Evolutionary conservation across 1,139 yeast genomes (phyloP).

Genomic region (Candida glucosophila): DNA sequence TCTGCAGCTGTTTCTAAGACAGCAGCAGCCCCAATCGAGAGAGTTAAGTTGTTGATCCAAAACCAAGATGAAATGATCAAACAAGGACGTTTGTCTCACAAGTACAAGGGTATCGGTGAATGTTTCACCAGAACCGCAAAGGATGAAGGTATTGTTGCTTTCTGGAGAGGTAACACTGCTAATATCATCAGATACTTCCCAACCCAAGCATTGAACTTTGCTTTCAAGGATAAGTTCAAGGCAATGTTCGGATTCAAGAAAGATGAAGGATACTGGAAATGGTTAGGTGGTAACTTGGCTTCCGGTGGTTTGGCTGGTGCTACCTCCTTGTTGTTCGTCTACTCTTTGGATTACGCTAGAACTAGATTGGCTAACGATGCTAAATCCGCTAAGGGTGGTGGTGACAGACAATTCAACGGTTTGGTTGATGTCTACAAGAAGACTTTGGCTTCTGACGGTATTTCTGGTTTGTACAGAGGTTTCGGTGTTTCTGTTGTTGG

Average conservation of each 20-base stretch:
- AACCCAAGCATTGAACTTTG: slow-evolving; percentile 47
- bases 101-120: slow-evolving; percentile 42
- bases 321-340: slow-evolving; percentile 46
- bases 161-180: slow-evolving; percentile 54
- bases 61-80: slow-evolving; percentile 48
- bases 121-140: slow-evolving; percentile 48
- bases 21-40: slow-evolving; percentile 49
- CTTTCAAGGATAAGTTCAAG: slow-evolving; percentile 47
- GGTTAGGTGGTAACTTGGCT: slow-evolving; percentile 50
- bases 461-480: slow-evolving; percentile 52
- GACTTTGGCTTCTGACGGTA: slow-evolving; percentile 47
- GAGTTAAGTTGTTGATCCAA: slow-evolving; percentile 46
- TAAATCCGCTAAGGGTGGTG: slow-evolving; percentile 41
- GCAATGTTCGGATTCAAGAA: slow-evolving; percentile 45
- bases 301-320: slow-evolving; percentile 52
- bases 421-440: slow-evolving; percentile 45
- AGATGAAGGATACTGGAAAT: slow-evolving; percentile 40
- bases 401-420: slow-evolving; percentile 45
- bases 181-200: slow-evolving; percentile 50
- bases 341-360: slow-evolving; percentile 49
- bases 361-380: slow-evolving; percentile 50
- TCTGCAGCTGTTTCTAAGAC: slow-evolving; percentile 52
- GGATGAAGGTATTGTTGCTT: slow-evolving; percentile 42
- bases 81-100: slow-evolving; percentile 44
- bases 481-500: slow-evolving; percentile 49